phyloP scores from a whole-genome alignment of 2,329 filamentous ascomycete species.

The Alternaria dauci region DNA sequence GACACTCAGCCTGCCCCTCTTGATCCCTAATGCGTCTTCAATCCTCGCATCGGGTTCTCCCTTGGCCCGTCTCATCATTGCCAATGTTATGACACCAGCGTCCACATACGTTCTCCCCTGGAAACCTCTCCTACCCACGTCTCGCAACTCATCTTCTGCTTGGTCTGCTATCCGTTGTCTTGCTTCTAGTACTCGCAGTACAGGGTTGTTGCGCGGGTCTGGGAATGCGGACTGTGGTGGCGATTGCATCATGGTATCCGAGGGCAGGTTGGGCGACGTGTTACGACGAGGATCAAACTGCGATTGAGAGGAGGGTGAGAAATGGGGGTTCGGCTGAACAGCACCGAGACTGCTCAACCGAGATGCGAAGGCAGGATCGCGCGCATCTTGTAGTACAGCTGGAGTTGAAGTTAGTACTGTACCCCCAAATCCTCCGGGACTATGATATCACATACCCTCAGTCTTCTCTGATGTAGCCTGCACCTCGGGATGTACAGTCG shows the following conservation, averaged over 20 bases:
- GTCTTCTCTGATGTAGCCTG: constrained; percentile 51
- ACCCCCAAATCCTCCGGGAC: background rate
- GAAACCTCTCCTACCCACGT: constrained; percentile 53
- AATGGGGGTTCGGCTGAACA: constrained; percentile 65
- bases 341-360: constrained; percentile 75
- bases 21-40: constrained; percentile 44
- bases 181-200: constrained; percentile 62
- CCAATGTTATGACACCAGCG: constrained; percentile 51
- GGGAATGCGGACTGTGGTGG: constrained; percentile 43
- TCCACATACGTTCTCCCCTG: constrained; percentile 57
- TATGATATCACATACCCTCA: constrained; percentile 44
- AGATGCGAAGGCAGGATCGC: constrained; percentile 74
- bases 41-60: constrained; percentile 44
- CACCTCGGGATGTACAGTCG: constrained; percentile 52
- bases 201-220: constrained; percentile 59
- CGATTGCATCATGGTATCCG: constrained; percentile 43
- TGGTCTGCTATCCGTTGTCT: constrained; percentile 60
- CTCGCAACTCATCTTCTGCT: constrained; percentile 63
- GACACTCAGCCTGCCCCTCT: constrained; percentile 43
- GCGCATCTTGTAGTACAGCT: constrained; percentile 68
- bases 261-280: constrained; percentile 34
- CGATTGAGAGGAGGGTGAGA: constrained; percentile 64
- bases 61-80: constrained; percentile 41
- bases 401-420: constrained; percentile 3
- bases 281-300: constrained; percentile 45